Conservation (phyloP, 495 filamentous ascomycete genomes). For the Neurospora terricola region DNA sequence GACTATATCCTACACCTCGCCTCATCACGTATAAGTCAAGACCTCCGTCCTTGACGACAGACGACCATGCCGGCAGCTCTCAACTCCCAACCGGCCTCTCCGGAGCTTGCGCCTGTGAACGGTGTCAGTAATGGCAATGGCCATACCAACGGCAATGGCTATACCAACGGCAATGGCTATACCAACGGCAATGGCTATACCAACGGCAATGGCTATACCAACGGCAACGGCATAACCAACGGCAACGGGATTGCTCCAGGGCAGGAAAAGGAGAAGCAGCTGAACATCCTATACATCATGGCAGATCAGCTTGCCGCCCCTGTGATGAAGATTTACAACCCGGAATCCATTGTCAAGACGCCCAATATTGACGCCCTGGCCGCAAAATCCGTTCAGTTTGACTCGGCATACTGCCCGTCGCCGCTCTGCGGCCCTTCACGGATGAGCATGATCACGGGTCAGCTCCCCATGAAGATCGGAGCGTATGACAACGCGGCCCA, state of each 20-base stretch:
- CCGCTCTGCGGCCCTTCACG: conserved; percentile 82
- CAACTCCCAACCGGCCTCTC: conserved; percentile 38
- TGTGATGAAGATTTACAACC: conserved; percentile 72
- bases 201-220: not conserved
- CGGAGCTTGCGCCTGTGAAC: conserved; percentile 7
- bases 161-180: not conserved
- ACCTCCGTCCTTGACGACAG: not conserved
- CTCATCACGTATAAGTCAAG: not conserved
- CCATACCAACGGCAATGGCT: not conserved
- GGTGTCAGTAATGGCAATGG: not conserved
- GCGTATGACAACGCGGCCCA: conserved; percentile 80
- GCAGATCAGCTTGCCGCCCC: conserved; percentile 87
- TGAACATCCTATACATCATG: conserved; percentile 52
- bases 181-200: conserved; percentile 9
- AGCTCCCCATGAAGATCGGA: conserved; percentile 75
- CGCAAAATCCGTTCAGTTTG: conserved; percentile 67
- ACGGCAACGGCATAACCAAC: not conserved
- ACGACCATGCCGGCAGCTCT: conserved; percentile 44
- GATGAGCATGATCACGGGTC: conserved; percentile 81
- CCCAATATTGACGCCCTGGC: conserved; percentile 78
- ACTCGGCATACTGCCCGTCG: conserved; percentile 81
- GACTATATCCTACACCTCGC: not conserved
- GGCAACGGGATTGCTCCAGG: not conserved
- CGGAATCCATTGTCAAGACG: conserved; percentile 70
- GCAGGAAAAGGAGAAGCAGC: conserved; percentile 16